Conservation (phyloP, 306 rosid species). For the Sphenostylis stenocarpa region DNA sequence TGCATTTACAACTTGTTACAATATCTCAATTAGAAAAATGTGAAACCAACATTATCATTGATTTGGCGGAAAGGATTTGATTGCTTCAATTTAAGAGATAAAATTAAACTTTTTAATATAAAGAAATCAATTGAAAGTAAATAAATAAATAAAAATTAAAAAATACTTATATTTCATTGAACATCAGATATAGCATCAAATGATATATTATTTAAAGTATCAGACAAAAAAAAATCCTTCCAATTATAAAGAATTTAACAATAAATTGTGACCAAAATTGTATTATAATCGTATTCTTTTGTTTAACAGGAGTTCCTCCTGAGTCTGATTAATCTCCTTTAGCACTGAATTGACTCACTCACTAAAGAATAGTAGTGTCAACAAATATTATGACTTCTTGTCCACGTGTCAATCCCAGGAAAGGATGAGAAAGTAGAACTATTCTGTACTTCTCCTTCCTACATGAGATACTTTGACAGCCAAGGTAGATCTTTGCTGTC, state of each 20-base stretch:
- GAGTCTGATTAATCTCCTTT: not conserved
- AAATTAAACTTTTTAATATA: no score
- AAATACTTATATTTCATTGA: not conserved
- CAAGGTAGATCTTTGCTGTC: slow-evolving; percentile 79
- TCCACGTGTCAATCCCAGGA: not conserved
- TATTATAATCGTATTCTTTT: not conserved
- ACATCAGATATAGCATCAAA: not conserved
- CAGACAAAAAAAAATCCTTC: not conserved
- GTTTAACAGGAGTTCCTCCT: not conserved
- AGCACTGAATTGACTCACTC: not conserved
- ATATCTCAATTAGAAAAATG: no score
- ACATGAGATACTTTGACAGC: slow-evolving; percentile 77
- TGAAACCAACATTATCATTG: no score
- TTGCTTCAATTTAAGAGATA: no score
- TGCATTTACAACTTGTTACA: no score
- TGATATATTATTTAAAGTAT: not conserved
- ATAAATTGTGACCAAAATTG: slow-evolving; percentile 23
- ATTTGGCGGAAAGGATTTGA: no score
- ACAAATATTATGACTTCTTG: not conserved
- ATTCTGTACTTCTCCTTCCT: not conserved
- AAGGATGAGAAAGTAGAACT: not conserved
- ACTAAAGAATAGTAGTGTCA: not conserved
- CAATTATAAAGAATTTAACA: not conserved
- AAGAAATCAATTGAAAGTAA: no score
- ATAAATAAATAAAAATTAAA: not conserved